Evolutionary conservation across 805 yeast species (phyloP), one percentile per base, ranked within the genome.

Genomic region (Candida sanyiensis): DNA sequence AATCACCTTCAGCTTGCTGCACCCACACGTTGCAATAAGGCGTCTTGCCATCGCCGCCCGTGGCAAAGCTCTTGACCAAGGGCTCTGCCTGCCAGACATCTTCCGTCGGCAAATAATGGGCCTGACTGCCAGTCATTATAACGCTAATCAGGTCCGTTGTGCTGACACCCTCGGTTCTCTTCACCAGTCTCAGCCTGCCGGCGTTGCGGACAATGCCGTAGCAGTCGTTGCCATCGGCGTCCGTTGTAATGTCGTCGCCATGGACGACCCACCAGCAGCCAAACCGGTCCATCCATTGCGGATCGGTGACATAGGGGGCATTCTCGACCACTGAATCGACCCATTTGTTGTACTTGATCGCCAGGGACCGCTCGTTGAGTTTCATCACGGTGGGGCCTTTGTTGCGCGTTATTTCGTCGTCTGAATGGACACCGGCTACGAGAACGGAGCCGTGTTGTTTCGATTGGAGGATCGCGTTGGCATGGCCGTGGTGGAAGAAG

Each of bases 221-320:
- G 54, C 97, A 87, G 62, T 93, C 98, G 40, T 85, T 80, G 3
- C 98, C 98, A 54, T 86, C 72, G 12, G 96, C 96, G 61, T 93
- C 97, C 2, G 97, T 84, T 19, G 97, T 93, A 48, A 93, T 87
- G 57, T 93, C 98, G 61, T 93, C 98, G 6, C 98, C 98, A 60
- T 93, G 98, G 9, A 93, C 96, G n/a, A 93, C 98, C 58, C 80
- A 93, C 54, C 76, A 63, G 64, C 98, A 93, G 6, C 73, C 75
- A 54, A 75, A 75, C 19, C 67, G 49, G 50, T 83, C 87, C 86
- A 86, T 82, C 47, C 50, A 41, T 29, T 63, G 65, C 1, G 95
- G 94, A 47, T 79, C 83, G 0, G 98, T 93, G 11, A 90, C 97
- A 56, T 93, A 93, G 2, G 98, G 98, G 0, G 97, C 97, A 46